Percentiles rank a stretch among this genome's conserved stretches.
Conservation (phyloP, 148 eudicot species). For the Vaccinium corymbosum region DNA sequence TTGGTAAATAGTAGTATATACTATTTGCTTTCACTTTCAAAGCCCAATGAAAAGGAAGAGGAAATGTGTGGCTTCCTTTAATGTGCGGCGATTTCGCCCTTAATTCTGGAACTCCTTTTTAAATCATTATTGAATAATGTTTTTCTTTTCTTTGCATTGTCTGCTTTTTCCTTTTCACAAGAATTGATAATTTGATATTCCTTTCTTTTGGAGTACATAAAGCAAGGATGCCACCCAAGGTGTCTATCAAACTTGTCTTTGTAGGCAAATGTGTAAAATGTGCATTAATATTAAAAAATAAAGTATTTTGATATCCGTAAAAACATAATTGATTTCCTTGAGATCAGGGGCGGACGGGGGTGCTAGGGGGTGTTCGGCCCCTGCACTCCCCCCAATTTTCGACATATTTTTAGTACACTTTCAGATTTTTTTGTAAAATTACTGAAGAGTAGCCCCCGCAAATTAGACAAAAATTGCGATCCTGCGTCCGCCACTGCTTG, state of each 20-base stretch:
- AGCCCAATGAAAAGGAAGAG: background rate
- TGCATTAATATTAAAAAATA: too few species aligned
- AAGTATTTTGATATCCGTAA: too few species aligned
- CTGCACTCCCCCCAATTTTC: too few species aligned
- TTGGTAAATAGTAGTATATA: background rate
- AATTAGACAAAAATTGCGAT: too few species aligned
- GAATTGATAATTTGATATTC: background rate
- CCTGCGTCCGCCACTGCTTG: too few species aligned
- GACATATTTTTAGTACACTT: too few species aligned
- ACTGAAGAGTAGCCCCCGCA: too few species aligned
- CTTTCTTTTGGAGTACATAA: background rate
- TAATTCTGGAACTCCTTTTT: background rate
- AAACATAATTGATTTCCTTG: too few species aligned
- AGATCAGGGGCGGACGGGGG: too few species aligned
- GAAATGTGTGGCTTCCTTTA: constrained; percentile 2
- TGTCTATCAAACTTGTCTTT: background rate
- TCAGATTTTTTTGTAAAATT: too few species aligned
- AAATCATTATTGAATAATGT: background rate
- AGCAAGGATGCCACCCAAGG: background rate
- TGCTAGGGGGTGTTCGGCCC: too few species aligned
- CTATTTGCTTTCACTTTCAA: background rate
- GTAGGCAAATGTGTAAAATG: too few species aligned
- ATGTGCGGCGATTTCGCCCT: background rate
- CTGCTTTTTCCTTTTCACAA: background rate
- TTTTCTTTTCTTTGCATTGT: background rate